Evolutionary conservation across 495 filamentous ascomycete genomes (phyloP), one percentile per base, ranked within the genome.

Genomic region (Aspergillus heteromorphus): DNA sequence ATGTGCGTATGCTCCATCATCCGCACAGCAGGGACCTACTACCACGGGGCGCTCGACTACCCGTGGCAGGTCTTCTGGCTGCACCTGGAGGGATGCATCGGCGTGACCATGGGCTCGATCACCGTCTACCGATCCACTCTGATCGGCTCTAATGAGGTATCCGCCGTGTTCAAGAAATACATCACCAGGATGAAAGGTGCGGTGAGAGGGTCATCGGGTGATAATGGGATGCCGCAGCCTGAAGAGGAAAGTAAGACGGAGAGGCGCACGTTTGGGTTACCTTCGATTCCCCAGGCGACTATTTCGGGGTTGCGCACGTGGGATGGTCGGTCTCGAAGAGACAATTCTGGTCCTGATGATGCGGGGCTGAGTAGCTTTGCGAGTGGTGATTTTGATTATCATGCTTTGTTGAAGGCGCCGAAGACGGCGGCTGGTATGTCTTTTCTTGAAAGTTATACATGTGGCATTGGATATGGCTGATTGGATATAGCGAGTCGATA

Each of bases 1-100:
- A 20, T 45, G 18, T 45, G 19, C 42, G 19, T 20, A 10, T 27
- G 16, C 18, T 45, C 42, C 42, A 45, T 23, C 42, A 20, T 20
- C 42, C 42, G 19, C 42, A 43, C 55, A 63, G 21, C 57, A 38
- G 34, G 34, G 10, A 38, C 34, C 1, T 38, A n/a, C 11, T 38
- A 38, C 34, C 34, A 38, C 34, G 34, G 34, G 34, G 11, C n/a
- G 11, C 34, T 38, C 34, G 34, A 38, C 34, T 38, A 38, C 34
- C 34, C 34, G 2, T 38, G 34, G 34, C 34, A 38, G 11, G 34
- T 38, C 6, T 38, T 38, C 34, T 38, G 34, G 34, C 34, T 38
- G 34, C 34, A 38, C 11, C 34, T 38, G 13, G 34, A 38, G 13
- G 34, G 34, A 13, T 38, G 34, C 13, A 38, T 38, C 13, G 34